Evolutionary conservation across 768 basidiomycete genomes (phyloP).

Genomic region (Amanita phalloides): DNA sequence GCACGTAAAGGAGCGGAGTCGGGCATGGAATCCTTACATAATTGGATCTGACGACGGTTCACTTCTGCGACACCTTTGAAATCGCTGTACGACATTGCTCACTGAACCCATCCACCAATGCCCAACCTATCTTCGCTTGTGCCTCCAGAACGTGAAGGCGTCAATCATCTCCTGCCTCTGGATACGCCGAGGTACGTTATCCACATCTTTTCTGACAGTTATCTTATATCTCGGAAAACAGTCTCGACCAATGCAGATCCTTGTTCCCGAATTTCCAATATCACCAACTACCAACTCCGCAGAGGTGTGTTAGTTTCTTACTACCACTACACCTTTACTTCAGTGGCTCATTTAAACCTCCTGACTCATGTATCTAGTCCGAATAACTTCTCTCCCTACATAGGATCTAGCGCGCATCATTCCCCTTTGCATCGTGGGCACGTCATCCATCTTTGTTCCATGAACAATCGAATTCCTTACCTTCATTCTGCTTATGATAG

Average conservation of each 20-base stretch:
- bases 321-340: neutral
- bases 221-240: conserved; percentile 6
- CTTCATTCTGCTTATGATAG: neutral
- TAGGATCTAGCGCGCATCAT: neutral
- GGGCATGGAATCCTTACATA: conserved; percentile 3
- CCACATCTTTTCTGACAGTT: conserved; percentile 6
- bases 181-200: conserved; percentile 1
- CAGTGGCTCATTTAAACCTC: conserved; percentile 4
- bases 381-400: neutral
- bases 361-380: conserved; percentile 5
- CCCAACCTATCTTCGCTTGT: neutral
- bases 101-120: neutral
- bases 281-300: conserved; percentile 27
- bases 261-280: conserved; percentile 15
- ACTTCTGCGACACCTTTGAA: conserved; percentile 8
- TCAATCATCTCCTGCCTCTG: conserved; percentile 6
- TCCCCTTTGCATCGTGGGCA: conserved; percentile 8
- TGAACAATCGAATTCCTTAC: neutral
- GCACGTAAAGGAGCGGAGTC: conserved; percentile 16
- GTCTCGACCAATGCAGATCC: conserved; percentile 9
- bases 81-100: neutral
- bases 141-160: neutral
- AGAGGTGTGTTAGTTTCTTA: conserved; percentile 14
- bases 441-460: neutral
- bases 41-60: neutral